A percentile compares a stretch with the other conserved stretches of the same genome.
Conservation (phyloP, 148 eudicot species). For the Persicaria tinctoria region DNA sequence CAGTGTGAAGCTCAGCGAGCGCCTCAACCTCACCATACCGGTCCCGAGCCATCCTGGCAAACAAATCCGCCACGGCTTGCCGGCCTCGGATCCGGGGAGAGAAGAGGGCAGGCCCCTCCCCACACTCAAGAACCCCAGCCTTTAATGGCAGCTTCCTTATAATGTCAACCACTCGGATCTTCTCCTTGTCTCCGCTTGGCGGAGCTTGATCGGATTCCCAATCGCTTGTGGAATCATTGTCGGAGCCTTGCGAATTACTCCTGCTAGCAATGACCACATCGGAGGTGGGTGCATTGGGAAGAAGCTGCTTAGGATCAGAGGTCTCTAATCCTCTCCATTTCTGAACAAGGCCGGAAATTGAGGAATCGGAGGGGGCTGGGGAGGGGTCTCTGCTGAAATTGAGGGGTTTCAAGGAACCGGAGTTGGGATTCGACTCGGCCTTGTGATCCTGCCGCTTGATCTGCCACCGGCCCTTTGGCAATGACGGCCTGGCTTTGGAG, state of each 20-base stretch:
- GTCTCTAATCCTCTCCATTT: slow-evolving; percentile 38
- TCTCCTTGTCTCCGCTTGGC: slow-evolving; percentile 24
- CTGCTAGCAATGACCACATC: not conserved
- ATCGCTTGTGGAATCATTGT: slow-evolving; percentile 24
- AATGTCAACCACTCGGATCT: slow-evolving; percentile 52
- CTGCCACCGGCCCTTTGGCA: slow-evolving; percentile 1
- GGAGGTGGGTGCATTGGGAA: not conserved
- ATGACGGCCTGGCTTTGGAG: not conserved
- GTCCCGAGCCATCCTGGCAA: slow-evolving; percentile 41
- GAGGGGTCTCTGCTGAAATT: slow-evolving; percentile 14
- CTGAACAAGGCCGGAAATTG: slow-evolving; percentile 62
- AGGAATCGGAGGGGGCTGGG: slow-evolving; percentile 18
- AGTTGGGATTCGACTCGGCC: slow-evolving; percentile 13
- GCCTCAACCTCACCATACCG: slow-evolving; percentile 45
- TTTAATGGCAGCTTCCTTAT: slow-evolving; percentile 32
- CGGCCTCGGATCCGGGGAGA: slow-evolving; percentile 71
- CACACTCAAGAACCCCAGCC: not conserved
- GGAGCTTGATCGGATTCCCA: slow-evolving; percentile 22
- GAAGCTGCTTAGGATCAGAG: not conserved
- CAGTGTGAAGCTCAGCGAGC: slow-evolving; percentile 31
- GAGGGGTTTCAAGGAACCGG: slow-evolving; percentile 11
- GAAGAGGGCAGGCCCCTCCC: slow-evolving; percentile 14
- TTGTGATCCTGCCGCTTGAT: slow-evolving; percentile 11
- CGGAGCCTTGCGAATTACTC: not conserved
- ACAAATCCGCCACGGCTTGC: slow-evolving; percentile 46